Base-by-base conservation (phyloP, 805 yeast species). In the Pichia cephalocereana region DNA sequence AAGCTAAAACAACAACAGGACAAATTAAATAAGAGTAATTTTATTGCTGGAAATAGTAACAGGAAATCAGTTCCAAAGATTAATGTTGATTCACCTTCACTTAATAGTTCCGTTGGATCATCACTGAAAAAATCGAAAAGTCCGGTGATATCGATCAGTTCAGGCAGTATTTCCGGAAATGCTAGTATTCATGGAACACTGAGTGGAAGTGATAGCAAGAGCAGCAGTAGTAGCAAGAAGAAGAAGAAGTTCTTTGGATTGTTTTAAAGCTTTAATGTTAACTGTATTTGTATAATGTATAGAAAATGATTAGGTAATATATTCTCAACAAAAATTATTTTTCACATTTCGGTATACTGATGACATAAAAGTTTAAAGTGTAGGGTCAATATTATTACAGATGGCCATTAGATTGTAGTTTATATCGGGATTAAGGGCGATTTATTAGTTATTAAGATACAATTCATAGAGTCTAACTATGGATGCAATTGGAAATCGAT, bases 61-160 rank as follows among this genome's bases (percentile, higher is more conserved):
- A 34, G 17, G 37, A 34, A 34, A 6, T 14, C 37, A 30, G 17
- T 53, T 5, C 61, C 60, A 9, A 41, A 38, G 32, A 56, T 57
- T 23, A 50, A 46, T 14, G 51, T 57, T 17, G 55, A 48, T 26
- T 7, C 39, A 26, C 11, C 39, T 11, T 31, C 28, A 34, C 3
- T 15, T 10, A 34, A 34, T 12, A 15, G 17, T 14, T 8, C 37
- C 17, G 17, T 15, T 15, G 37, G 37, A 14, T 34, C n/a, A 3
- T 34, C 37, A 8, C 17, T 34, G 37, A 34, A 15, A 34, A 34
- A 34, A 34, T 8, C 37, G 17, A 34, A 15, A 34, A 34, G n/a
- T 34, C 37, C 37, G 32, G 32, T 30, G 5, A 30, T 30, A 30
- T 30, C 32, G 8, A 30, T 30, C 4, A 30, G 32, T 30, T 30